Percentiles rank a stretch among this genome's conserved stretches.
These are phyloP conservation scores for Kokia cookei DNA, from an alignment of 441 rosid genomes.

Conservation along the genomic window DNA sequence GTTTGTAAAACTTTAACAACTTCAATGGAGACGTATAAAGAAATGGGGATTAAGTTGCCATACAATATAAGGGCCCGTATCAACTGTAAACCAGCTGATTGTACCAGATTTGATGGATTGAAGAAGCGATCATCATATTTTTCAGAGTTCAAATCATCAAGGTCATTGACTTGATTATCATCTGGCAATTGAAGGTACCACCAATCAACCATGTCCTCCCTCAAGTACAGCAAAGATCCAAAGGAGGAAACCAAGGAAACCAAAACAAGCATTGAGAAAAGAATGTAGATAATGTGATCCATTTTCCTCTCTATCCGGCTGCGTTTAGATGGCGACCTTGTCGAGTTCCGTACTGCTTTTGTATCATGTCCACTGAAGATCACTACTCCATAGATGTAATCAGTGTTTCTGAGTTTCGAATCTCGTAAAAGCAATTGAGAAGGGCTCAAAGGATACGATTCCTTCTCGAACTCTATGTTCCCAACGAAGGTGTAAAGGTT, in stretches of 20 bases:
- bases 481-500: conserved; percentile 68
- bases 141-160: neutral
- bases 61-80: conserved; percentile 60
- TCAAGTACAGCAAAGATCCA: conserved; percentile 32
- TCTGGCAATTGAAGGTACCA: conserved; percentile 44
- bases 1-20: conserved; percentile 75
- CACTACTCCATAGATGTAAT: conserved; percentile 59
- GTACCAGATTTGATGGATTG: conserved; percentile 34
- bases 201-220: conserved; percentile 45
- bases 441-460: conserved; percentile 46
- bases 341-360: conserved; percentile 60
- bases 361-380: conserved; percentile 70
- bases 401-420: conserved; percentile 71
- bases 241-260: conserved; percentile 53
- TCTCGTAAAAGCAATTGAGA: conserved; percentile 62
- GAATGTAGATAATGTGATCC: conserved; percentile 63
- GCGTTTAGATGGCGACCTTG: conserved; percentile 61
- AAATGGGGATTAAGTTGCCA: conserved; percentile 81
- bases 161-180: neutral
- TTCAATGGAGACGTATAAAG: conserved; percentile 84
- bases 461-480: conserved; percentile 43
- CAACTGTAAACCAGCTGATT: conserved; percentile 46
- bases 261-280: conserved; percentile 49
- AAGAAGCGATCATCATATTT: conserved; percentile 23
- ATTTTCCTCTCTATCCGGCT: conserved; percentile 61